Base-by-base conservation (phyloP, 805 yeast species). In the Barnettozyma californica region DNA sequence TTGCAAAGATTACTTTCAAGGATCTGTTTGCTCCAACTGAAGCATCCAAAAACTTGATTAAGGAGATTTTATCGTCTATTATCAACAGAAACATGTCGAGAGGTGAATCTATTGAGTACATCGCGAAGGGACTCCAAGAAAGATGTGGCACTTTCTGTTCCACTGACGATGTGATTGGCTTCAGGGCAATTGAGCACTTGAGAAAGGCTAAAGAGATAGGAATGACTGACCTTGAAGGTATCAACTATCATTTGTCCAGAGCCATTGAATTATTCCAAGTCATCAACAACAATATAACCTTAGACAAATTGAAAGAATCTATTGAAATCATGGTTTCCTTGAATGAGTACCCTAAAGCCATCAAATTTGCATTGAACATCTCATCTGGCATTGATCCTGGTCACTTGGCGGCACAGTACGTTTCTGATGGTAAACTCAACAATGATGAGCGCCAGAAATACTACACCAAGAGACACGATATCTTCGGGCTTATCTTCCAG, bases 121-220 rank as follows among this genome's bases (percentile, higher is more conserved):
- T 92, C 45, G 95, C 97, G 1, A 81, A 83, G 33, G 81, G 91
- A 1, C 70, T 94, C 45, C 96, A 94, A 66, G 95, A 88, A 47
- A 83, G 92, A 51, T 94, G 99, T 71, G 95, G 96, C 1, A 82
- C 96, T 0, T 94, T 90, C 67, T 94, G 98, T 61, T 88, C 97
- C 0, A 81, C 95, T 14, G 88, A 86, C 55, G 99, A 94, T 66
- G 97, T 94, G 25, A 76, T 90, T 51, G 87, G 94, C 13, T 94
- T 91, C 73, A 86, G 92, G 66, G 98, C 97, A 0, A 82, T 90
- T 57, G 99, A 94, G 64, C 90, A 86, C 64, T 73, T 94, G 58
- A 86, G 92, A 49, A 82, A 84, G 58, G 97, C 98, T 1, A 86
- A 84, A 59, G 86, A 81, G 49, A 78, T 81, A 51, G 88, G 87